Base-by-base conservation (phyloP, 345 rosid genomes). In the Salix arbutifolia region DNA sequence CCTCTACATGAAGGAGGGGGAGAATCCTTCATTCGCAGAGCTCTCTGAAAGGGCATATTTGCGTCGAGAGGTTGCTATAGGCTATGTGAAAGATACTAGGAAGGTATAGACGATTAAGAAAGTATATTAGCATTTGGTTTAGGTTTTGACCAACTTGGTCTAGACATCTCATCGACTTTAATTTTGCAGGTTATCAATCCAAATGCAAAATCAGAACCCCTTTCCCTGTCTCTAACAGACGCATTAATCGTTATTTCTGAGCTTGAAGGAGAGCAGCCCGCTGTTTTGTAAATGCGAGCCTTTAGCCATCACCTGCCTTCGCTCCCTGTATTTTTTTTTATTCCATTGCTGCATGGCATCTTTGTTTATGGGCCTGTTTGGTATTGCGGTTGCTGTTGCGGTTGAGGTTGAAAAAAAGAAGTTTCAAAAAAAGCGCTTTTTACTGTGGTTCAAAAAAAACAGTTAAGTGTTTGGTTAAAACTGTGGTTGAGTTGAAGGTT, bases 51-150 rank as follows among this genome's bases (percentile, higher is more conserved):
- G 98, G 77, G 97, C 98, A 38, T 73, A 75, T 79, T 77, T 90
- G 83, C 89, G 98, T 73, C 78, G 84, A 76, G 99, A 95, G 84
- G 98, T 93, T 4, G 98, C 94, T 19, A 91, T 96, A 69, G 99
- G 99, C 67, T 96, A 91, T 58, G 78, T 96, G 72, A 96, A 91
- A 79, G 88, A 85, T 82, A 80, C 87, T 73, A 90, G 85, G 70
- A 89, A 89, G 97, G 98, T 89, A 77, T 25, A 8, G 23, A 44
- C 19, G 19, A 40, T 35, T 48, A 31, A 40, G 65, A 64, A 66
- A 33, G 37, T 52, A 33, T 2, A 40, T 9, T 18, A 19, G 33
- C 38, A 28, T 70, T 28, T 19, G 17, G 70, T 37, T 74, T 4
- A 2, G 6, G 28, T 71, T 35, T 31, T 17, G 35, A 5, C 66